Evolutionary conservation across 495 filamentous ascomycete species (phyloP).

Genomic region (Xylaria telfairii): DNA sequence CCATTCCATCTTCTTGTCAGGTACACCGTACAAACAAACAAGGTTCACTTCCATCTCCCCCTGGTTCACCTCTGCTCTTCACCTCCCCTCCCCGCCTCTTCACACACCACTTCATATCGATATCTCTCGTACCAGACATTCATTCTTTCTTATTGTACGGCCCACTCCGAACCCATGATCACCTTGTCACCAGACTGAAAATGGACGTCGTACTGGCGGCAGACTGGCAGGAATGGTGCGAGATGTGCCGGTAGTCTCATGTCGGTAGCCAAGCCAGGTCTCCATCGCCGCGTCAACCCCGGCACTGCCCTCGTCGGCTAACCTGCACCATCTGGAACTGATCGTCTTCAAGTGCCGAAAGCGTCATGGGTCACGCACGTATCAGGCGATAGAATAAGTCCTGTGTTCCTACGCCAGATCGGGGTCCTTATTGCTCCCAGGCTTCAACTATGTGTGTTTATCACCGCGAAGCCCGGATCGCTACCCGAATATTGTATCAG

Average conservation of each 20-base stretch:
- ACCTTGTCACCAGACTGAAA: constrained; percentile 18
- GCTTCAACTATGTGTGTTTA: neutral
- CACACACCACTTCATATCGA: constrained; percentile 5
- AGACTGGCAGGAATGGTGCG: constrained; percentile 8
- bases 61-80: neutral
- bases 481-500: neutral
- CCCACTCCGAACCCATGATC: constrained; percentile 22
- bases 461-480: neutral
- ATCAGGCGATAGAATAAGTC: neutral
- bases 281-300: constrained; percentile 11
- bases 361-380: neutral
- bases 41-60: neutral
- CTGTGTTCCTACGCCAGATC: neutral
- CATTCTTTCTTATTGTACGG: neutral
- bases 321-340: constrained; percentile 17
- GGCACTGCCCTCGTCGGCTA: constrained; percentile 14
- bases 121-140: neutral
- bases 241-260: constrained; percentile 20
- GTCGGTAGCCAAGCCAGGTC: constrained; percentile 18
- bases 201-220: constrained; percentile 5
- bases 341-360: constrained; percentile 19
- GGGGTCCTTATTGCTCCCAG: neutral
- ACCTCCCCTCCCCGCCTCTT: constrained; percentile 4
- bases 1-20: constrained; percentile 10
- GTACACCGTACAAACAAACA: neutral